phyloP scores from a whole-genome alignment of 345 rosid genomes.

The Eucalyptus tenuipes region DNA sequence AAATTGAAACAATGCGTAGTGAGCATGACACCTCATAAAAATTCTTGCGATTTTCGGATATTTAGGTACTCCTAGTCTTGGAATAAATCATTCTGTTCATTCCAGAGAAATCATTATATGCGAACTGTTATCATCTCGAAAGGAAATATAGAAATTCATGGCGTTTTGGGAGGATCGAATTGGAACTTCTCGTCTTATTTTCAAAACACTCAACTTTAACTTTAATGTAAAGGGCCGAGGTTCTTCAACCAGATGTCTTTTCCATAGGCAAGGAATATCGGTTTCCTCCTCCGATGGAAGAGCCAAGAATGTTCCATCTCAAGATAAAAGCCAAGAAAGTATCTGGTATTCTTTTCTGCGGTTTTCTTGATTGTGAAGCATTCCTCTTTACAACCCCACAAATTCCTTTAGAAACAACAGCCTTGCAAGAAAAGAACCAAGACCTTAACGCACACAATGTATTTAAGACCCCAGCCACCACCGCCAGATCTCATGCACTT shows the following conservation, averaged over 20 bases:
- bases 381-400: slow-evolving; percentile 48
- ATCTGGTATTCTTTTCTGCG: slow-evolving; percentile 2
- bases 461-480: background rate
- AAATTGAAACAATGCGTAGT: background rate
- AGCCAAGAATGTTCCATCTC: background rate
- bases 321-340: slow-evolving; percentile 14
- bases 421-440: slow-evolving; percentile 84
- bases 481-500: background rate
- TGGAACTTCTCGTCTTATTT: background rate
- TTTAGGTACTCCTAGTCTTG: background rate
- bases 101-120: background rate
- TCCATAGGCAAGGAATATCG: slow-evolving; percentile 10
- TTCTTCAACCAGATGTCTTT: background rate
- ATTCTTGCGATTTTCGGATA: background rate
- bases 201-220: background rate
- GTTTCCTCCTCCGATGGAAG: background rate
- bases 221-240: background rate
- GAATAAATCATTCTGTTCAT: background rate
- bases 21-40: fast-evolving
- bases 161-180: background rate
- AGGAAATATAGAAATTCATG: background rate
- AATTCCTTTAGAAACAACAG: slow-evolving; percentile 24
- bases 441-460: background rate
- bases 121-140: background rate
- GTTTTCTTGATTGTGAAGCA: slow-evolving; percentile 57